A percentile compares a stretch with the other conserved stretches of the same genome.
Evolutionary conservation across 2,329 filamentous ascomycete genomes (phyloP).

Genomic region (Fusarium poae): DNA sequence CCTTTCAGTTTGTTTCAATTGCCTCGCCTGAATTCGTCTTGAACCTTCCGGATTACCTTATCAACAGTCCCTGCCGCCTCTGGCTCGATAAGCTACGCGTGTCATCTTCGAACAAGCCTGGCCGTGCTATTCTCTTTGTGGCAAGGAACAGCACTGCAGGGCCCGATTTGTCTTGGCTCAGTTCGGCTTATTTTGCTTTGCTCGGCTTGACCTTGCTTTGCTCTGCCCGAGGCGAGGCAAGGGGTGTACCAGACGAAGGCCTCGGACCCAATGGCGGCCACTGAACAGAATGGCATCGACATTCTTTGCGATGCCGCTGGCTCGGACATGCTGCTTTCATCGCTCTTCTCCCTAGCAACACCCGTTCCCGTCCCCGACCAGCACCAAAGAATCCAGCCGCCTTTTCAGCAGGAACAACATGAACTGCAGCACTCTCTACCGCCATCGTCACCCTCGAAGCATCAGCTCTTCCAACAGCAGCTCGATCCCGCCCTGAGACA

Average conservation of each 20-base stretch:
- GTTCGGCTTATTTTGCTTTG: constrained; percentile 3
- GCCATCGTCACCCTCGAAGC: constrained; percentile 34
- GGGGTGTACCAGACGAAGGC: background rate
- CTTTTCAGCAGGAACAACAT: constrained; percentile 38
- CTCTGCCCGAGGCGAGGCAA: constrained; percentile 22
- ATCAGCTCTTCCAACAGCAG: constrained; percentile 38
- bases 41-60: background rate
- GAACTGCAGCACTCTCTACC: constrained; percentile 34
- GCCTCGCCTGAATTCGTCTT: constrained; percentile 15
- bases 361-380: constrained; percentile 37
- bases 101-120: background rate
- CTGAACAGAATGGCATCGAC: constrained; percentile 49
- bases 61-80: constrained; percentile 11
- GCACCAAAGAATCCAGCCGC: constrained; percentile 31
- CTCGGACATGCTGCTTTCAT: constrained; percentile 48
- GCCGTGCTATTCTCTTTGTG: background rate
- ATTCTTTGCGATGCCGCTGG: constrained; percentile 49
- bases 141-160: constrained; percentile 24
- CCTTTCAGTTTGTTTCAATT: constrained; percentile 34
- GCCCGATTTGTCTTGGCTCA: constrained; percentile 18
- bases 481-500: constrained; percentile 36
- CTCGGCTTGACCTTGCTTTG: background rate
- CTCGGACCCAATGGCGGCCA: constrained; percentile 38
- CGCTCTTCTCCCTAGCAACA: constrained; percentile 45
- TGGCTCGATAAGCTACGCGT: constrained; percentile 16